phyloP scores from a whole-genome alignment of 495 filamentous ascomycete species.

The Aspergillus saccharolyticus region DNA sequence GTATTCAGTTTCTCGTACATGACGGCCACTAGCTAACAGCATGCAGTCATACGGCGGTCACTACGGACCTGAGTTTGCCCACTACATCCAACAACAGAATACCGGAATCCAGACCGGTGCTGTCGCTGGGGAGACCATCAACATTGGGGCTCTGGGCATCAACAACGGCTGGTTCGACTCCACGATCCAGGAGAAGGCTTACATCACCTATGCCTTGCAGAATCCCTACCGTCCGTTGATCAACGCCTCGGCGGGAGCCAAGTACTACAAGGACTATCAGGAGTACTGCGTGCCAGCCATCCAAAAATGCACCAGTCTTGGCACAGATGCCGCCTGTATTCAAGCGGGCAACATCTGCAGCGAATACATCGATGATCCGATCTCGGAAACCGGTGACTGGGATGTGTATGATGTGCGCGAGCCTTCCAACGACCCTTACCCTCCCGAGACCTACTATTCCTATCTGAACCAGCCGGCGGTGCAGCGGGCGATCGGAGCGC shows the following conservation, averaged over 20 bases:
- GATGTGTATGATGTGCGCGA: constrained; percentile 50
- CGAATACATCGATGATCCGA: constrained; percentile 38
- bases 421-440: constrained; percentile 39
- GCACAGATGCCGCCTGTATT: constrained; percentile 35
- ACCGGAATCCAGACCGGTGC: constrained; percentile 33
- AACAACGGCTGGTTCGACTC: constrained; percentile 56
- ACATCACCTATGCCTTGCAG: constrained; percentile 47
- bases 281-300: constrained; percentile 37
- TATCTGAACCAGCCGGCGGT: constrained; percentile 40
- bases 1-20: background rate
- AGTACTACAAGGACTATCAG: constrained; percentile 35
- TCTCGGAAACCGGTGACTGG: constrained; percentile 30
- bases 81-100: constrained; percentile 51
- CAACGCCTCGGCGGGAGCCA: constrained; percentile 32
- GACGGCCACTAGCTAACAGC: background rate
- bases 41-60: constrained; percentile 51
- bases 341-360: constrained; percentile 42
- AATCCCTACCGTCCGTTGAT: constrained; percentile 50
- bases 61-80: constrained; percentile 48
- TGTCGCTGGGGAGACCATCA: constrained; percentile 42
- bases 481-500: constrained; percentile 47
- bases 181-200: constrained; percentile 45
- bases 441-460: constrained; percentile 41
- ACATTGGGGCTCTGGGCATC: constrained; percentile 51
- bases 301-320: constrained; percentile 30